Evolutionary conservation across 495 filamentous ascomycete genomes (phyloP).

Genomic region (Penicillium bovifimosum): DNA sequence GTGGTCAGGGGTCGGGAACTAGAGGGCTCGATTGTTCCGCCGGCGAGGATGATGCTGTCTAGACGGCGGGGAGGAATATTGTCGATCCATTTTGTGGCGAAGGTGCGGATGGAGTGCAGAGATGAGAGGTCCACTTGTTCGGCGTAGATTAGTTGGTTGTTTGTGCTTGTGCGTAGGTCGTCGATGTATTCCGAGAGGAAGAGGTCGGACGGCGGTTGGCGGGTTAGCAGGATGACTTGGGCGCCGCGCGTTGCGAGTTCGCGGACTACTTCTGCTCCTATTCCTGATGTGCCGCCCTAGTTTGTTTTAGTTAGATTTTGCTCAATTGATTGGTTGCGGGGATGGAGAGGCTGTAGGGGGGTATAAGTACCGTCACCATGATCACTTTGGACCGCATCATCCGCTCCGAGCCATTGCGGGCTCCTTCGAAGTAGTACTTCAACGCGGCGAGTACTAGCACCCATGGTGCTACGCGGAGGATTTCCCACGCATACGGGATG

Average conservation of each 20-base stretch:
- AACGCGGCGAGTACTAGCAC: slow-evolving; percentile 56
- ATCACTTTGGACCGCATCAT: slow-evolving; percentile 89
- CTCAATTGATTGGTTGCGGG: not conserved
- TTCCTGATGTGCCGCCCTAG: slow-evolving; percentile 88
- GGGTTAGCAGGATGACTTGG: slow-evolving; percentile 86
- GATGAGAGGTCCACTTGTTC: slow-evolving; percentile 89
- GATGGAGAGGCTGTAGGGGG: not conserved
- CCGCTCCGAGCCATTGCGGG: slow-evolving; percentile 69
- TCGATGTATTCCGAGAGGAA: slow-evolving; percentile 91
- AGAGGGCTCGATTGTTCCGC: slow-evolving; percentile 60
- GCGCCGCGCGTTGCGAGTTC: slow-evolving; percentile 78
- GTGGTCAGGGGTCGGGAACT: slow-evolving; percentile 47
- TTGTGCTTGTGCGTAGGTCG: slow-evolving; percentile 72
- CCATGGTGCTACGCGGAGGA: slow-evolving; percentile 56
- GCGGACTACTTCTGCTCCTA: slow-evolving; percentile 70
- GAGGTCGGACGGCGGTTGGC: slow-evolving; percentile 69
- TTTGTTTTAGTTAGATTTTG: slow-evolving; percentile 6
- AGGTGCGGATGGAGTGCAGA: slow-evolving; percentile 79
- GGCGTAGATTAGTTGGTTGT: slow-evolving; percentile 87
- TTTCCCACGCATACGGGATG: slow-evolving; percentile 57
- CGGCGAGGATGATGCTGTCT: slow-evolving; percentile 89
- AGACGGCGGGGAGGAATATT: slow-evolving; percentile 87
- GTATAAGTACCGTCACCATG: slow-evolving; percentile 85
- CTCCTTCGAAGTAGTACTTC: slow-evolving; percentile 75
- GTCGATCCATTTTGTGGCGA: slow-evolving; percentile 99